phyloP scores from a whole-genome alignment of 441 rosid species.

The Metrosideros polymorpha region DNA sequence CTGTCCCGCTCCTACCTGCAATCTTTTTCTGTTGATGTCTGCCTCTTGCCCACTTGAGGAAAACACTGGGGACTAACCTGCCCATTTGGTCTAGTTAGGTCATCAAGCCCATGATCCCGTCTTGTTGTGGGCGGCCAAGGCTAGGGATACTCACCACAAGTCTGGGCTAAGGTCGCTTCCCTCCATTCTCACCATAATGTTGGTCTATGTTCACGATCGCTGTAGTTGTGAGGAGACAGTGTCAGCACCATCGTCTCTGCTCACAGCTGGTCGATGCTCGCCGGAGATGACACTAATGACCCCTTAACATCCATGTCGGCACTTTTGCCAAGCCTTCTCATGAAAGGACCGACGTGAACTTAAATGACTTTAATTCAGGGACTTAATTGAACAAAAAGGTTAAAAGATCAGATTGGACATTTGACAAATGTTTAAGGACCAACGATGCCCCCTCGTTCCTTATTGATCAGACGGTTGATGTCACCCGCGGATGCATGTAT shows the following conservation, averaged over 20 bases:
- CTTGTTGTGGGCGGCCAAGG: neutral
- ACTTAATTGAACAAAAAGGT: neutral
- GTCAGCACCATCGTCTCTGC: neutral
- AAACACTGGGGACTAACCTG: neutral
- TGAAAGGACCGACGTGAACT: neutral
- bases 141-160: neutral
- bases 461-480: neutral
- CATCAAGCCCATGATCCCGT: neutral
- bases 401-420: neutral
- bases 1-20: neutral
- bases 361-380: neutral
- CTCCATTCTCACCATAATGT: neutral
- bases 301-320: neutral
- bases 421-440: neutral
- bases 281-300: neutral
- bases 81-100: neutral
- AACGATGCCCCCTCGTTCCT: neutral
- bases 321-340: neutral
- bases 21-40: neutral
- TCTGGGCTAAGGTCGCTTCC: neutral
- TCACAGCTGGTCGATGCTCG: neutral
- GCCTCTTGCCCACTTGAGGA: neutral
- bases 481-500: neutral
- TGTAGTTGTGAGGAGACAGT: rapidly evolving
- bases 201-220: neutral